Percentiles rank a stretch among this genome's conserved stretches.
phyloP scores from a whole-genome alignment of 83 land plant genomes.

The Larix sibirica region DNA sequence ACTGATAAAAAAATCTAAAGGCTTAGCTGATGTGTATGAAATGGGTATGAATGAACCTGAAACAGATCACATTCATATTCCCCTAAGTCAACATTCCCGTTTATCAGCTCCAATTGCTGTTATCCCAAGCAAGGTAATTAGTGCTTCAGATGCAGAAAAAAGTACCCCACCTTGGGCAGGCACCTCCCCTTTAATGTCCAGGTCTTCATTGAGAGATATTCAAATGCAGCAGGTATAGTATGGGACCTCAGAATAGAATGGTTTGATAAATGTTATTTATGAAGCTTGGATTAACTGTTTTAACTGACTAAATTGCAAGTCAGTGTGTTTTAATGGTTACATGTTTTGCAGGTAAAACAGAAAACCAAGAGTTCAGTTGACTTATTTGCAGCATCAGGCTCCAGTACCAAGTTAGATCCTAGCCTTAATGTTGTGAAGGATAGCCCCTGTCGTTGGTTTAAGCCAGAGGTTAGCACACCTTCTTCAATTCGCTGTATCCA shows the following conservation, averaged over 20 bases:
- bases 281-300: not conserved
- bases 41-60: conserved; percentile 20
- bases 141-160: conserved; percentile 46
- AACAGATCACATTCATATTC: conserved; percentile 21
- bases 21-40: conserved; percentile 23
- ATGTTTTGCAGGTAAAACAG: conserved; percentile 19
- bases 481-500: conserved; percentile 94
- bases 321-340: not conserved
- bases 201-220: conserved; percentile 90
- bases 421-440: conserved; percentile 21
- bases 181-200: conserved; percentile 63
- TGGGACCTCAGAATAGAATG: not conserved
- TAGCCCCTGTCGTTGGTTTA: conserved; percentile 82
- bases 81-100: conserved; percentile 27
- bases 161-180: conserved; percentile 91
- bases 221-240: conserved; percentile 91
- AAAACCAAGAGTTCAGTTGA: not conserved
- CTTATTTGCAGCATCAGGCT: conserved; percentile 1
- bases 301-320: not conserved
- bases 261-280: not conserved
- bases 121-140: conserved; percentile 21
- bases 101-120: conserved; percentile 75
- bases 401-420: not conserved
- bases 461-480: conserved; percentile 79
- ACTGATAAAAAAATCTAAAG: conserved; percentile 8